Percentiles rank a stretch among this genome's conserved stretches.
Conservation (phyloP, 495 filamentous ascomycete species). For the Haplographium delicatum region DNA sequence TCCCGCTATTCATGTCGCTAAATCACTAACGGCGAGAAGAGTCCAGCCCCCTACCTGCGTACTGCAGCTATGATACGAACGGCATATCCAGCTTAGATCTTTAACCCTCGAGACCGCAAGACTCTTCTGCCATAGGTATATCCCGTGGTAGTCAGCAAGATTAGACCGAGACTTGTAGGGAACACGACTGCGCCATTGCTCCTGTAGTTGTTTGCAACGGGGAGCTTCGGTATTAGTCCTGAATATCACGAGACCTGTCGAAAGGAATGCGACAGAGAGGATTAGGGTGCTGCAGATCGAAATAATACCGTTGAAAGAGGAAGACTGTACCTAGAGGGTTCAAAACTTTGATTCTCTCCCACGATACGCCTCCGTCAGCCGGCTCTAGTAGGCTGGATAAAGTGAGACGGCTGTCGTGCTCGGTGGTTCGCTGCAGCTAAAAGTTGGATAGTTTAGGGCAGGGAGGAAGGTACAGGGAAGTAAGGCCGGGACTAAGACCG, state of each 20-base stretch:
- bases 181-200: constrained; percentile 7
- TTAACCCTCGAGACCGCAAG: constrained; percentile 11
- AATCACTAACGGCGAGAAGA: too few species aligned
- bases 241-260: constrained; percentile 3
- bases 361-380: constrained; percentile 1
- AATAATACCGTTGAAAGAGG: neutral
- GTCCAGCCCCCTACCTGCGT: too few species aligned
- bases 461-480: neutral
- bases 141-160: constrained; percentile 5
- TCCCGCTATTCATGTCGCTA: too few species aligned
- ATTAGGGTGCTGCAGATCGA: constrained; percentile 6
- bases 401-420: constrained; percentile 10
- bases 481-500: constrained; percentile 8
- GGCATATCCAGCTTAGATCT: too few species aligned
- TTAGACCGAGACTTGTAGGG: neutral
- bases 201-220: constrained; percentile 1
- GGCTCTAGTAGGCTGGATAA: constrained; percentile 2
- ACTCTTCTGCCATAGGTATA: constrained; percentile 14
- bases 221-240: too few species aligned
- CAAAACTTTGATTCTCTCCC: constrained; percentile 5
- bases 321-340: constrained; percentile 11
- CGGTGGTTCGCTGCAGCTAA: constrained; percentile 2
- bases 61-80: too few species aligned
- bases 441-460: neutral
- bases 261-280: constrained; percentile 6